These are phyloP conservation scores for Acanthamoeba lenticulata DNA, from an alignment of 208 protist genomes.

Conservation along the genomic window DNA sequence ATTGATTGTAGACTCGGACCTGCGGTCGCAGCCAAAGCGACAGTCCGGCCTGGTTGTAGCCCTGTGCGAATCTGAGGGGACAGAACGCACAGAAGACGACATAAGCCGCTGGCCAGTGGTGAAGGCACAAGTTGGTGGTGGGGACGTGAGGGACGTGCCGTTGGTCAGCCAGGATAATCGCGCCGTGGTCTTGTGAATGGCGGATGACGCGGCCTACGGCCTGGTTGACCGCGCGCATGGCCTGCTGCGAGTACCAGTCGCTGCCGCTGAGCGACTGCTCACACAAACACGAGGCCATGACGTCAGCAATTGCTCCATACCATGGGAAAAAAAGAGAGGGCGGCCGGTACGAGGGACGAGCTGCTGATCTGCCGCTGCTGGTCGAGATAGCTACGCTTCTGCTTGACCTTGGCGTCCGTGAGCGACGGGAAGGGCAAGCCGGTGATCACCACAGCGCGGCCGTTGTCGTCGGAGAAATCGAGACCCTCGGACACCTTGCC, in stretches of 20 bases:
- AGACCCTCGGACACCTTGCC: slow-evolving; percentile 96
- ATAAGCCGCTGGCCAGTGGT: no score
- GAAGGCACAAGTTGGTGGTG: no score
- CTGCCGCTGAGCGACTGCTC: slow-evolving; percentile 86
- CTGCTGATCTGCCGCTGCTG: slow-evolving; percentile 57
- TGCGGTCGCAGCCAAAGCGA: slow-evolving; percentile 41
- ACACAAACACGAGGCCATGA: neutral
- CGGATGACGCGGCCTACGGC: slow-evolving; percentile 97
- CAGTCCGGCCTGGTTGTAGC: neutral
- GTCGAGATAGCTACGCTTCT: slow-evolving; percentile 86
- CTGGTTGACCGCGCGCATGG: slow-evolving; percentile 97
- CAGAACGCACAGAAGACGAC: no score
- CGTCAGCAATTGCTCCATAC: neutral
- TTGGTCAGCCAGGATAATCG: slow-evolving; percentile 93
- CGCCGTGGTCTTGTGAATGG: slow-evolving; percentile 96
- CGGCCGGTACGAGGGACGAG: neutral
- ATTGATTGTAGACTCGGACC: slow-evolving; percentile 13
- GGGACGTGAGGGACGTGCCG: neutral
- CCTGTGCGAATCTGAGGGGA: neutral
- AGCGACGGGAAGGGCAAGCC: slow-evolving; percentile 87
- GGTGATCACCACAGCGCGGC: slow-evolving; percentile 94
- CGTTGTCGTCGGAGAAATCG: slow-evolving; percentile 94
- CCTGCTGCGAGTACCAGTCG: slow-evolving; percentile 93
- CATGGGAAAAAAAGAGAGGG: neutral
- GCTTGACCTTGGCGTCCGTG: slow-evolving; percentile 73